phyloP scores from a whole-genome alignment of 106 monocot genomes.

The Hemerocallis citrina region DNA sequence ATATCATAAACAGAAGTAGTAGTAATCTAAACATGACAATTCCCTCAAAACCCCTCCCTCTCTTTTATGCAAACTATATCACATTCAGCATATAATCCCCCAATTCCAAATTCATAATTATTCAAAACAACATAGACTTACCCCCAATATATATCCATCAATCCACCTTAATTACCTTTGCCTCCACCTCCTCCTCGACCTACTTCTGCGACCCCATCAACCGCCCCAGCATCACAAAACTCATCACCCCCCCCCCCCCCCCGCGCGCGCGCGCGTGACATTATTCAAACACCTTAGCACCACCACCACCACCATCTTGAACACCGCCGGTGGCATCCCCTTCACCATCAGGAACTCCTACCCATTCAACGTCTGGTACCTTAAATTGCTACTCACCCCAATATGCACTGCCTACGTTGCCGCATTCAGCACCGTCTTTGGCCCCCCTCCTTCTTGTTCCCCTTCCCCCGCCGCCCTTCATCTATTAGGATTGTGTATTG shows the following conservation, averaged over 20 bases:
- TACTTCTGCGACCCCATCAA: conserved; percentile 40
- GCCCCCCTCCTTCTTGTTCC: conserved; percentile 31
- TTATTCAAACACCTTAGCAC: conserved; percentile 39
- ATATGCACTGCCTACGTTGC: conserved; percentile 40
- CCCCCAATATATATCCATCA: no score
- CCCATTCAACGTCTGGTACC: conserved; percentile 49
- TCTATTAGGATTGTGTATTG: no score
- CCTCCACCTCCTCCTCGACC: no score
- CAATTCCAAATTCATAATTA: no score
- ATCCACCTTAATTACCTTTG: no score
- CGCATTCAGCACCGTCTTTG: conserved; percentile 32
- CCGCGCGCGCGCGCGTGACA: no score
- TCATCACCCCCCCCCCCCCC: conserved; percentile 27
- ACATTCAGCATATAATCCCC: no score
- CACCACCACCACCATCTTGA: conserved; percentile 35
- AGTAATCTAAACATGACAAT: no score
- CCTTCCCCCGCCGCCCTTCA: conserved; percentile 32
- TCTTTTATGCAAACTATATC: no score
- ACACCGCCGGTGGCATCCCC: conserved; percentile 14
- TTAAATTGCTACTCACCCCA: conserved; percentile 41
- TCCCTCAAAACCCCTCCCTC: no score
- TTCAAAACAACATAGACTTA: no score
- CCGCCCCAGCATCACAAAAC: conserved; percentile 32
- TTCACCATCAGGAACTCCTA: conserved; percentile 29
- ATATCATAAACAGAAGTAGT: no score